Base-by-base conservation (phyloP, 2,329 filamentous ascomycete genomes). In the Paracamarosporium sp. region DNA sequence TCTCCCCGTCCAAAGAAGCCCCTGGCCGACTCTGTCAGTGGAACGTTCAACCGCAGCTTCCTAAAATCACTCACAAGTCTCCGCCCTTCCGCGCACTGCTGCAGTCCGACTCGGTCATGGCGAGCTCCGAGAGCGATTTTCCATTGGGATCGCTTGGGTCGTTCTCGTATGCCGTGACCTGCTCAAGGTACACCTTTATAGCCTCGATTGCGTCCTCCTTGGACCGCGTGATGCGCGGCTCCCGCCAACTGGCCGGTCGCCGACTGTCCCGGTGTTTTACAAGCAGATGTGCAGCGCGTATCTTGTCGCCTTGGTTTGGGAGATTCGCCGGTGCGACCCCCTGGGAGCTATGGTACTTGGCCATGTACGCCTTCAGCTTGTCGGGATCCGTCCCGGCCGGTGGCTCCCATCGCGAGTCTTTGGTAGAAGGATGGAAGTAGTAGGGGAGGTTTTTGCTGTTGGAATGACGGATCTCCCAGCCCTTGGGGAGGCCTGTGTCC, bases 361-460 rank as follows among this genome's bases (percentile, higher is more conserved):
- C 92, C 93, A 99, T 98, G 83, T 96, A 97, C 61, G 87, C 79
- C 84, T 97, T 98, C 64, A 99, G 87, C 80, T 90, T 92, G 69
- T 97, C 93, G 56, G 91, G 91, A 80, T 99, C 92, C 68, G 93
- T 95, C 63, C 89, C 91, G 43, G 86, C 77, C 8, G 95, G 95
- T 3, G 95, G 94, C 76, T 98, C 95, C 95, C 95, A 99, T 80
- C 92, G 88, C 62, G 95, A 98, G 75, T 92, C 88, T 77, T 93
- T 94, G 63, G 92, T 91, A 67, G 80, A 81, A 44, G 90, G 83
- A 80, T 97, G 96, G 89, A 97, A 98, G 83, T 98, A 99, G 84
- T 99, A 99, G 35, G 95, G 95, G 33, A 98, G 90, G 81, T 96
- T 96, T 83, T 97, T 98, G 79, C 92, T 96, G 83, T 97, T 96